phyloP scores from a whole-genome alignment of 176 grass and related monocot species.

The Lolium rigidum region DNA sequence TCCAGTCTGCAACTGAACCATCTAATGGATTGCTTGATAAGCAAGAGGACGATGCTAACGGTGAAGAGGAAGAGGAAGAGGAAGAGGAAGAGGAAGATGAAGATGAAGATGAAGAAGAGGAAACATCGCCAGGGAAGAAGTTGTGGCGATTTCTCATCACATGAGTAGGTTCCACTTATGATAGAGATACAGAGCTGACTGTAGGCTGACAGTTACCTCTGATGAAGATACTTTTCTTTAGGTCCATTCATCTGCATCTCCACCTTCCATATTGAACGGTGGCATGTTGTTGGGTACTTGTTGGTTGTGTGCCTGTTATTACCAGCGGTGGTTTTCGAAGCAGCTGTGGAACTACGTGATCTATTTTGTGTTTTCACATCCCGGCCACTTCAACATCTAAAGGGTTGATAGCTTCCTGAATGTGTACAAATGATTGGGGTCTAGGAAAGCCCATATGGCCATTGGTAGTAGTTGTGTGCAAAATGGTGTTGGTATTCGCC shows the following conservation, averaged over 20 bases:
- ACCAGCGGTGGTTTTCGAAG: slow-evolving; percentile 51
- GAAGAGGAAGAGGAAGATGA: slow-evolving; percentile 43
- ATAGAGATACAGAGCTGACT: slow-evolving; percentile 51
- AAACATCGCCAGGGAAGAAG: slow-evolving; percentile 71
- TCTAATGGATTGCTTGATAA: slow-evolving; percentile 39
- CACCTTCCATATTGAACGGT: slow-evolving; percentile 3
- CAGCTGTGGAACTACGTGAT: slow-evolving; percentile 5
- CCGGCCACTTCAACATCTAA: slow-evolving; percentile 39
- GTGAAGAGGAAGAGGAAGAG: slow-evolving; percentile 30
- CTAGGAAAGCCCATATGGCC: not conserved
- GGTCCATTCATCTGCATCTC: slow-evolving; percentile 4
- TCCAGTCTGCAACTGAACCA: slow-evolving; percentile 52
- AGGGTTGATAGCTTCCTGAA: slow-evolving; percentile 17
- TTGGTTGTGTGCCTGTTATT: slow-evolving; percentile 42
- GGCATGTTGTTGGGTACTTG: not conserved
- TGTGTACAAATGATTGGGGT: slow-evolving; percentile 41
- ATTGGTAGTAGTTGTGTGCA: not conserved
- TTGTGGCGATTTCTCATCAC: slow-evolving; percentile 93
- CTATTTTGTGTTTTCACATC: not conserved
- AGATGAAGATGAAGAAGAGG: slow-evolving; percentile 54
- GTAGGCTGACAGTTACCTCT: slow-evolving; percentile 53
- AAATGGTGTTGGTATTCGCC: not conserved
- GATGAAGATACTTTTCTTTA: slow-evolving; percentile 30
- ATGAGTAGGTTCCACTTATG: slow-evolving; percentile 30
- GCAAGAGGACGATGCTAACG: slow-evolving; percentile 37